Conservation (phyloP, 768 basidiomycete species). For the Amanita polypyramis region DNA sequence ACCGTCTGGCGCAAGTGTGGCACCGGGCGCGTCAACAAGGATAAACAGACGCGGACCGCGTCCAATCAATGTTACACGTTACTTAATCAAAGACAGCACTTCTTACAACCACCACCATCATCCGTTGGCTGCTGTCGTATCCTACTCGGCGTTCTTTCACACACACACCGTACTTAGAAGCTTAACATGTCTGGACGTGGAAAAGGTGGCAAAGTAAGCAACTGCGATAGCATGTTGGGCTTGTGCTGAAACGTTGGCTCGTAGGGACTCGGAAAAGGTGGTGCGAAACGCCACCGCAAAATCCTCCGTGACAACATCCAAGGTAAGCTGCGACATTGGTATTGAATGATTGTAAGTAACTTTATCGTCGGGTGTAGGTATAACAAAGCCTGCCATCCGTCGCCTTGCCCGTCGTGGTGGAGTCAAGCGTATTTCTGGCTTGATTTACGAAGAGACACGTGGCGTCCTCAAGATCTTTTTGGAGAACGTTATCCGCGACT, state of each 20-base stretch:
- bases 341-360: neutral
- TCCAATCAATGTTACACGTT: conserved; percentile 26
- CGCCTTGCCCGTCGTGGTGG: conserved; percentile 80
- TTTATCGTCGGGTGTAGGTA: conserved; percentile 15
- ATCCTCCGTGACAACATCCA: conserved; percentile 78
- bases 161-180: conserved; percentile 6
- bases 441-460: conserved; percentile 78
- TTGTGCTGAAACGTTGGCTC: neutral
- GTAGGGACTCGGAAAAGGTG: conserved; percentile 73
- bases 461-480: conserved; percentile 70
- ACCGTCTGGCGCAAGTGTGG: no score
- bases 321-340: conserved; percentile 29
- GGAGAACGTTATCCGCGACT: conserved; percentile 75
- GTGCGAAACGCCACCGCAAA: conserved; percentile 73
- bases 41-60: conserved; percentile 27
- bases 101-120: conserved; percentile 24
- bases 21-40: conserved; percentile 27
- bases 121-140: conserved; percentile 11
- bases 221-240: neutral
- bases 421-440: conserved; percentile 69
- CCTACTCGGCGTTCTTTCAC: conserved; percentile 5
- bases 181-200: conserved; percentile 63
- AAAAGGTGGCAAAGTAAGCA: conserved; percentile 62
- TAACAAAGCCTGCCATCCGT: conserved; percentile 58
- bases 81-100: no score